phyloP scores from a whole-genome alignment of 139 green algal genomes.

The Eudorina sp. region DNA sequence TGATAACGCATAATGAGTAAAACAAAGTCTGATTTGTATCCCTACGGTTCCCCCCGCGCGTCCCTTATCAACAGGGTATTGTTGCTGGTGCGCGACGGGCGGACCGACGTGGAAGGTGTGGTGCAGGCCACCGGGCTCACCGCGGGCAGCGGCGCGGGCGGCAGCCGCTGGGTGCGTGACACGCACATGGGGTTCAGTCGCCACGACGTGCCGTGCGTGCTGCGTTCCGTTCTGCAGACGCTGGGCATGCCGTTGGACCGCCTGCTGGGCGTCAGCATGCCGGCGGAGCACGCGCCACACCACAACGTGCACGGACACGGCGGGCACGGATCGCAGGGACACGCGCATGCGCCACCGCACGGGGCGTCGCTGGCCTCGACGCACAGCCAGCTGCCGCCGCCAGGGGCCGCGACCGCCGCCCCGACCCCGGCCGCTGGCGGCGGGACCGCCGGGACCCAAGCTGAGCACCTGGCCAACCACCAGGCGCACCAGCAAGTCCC shows the following conservation, averaged over 20 bases:
- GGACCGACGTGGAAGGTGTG: slow-evolving; percentile 35
- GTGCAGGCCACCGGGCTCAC: neutral
- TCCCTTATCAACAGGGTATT: slow-evolving; percentile 29
- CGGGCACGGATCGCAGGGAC: too few species aligned
- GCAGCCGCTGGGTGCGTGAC: slow-evolving; percentile 49
- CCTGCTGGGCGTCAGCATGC: neutral
- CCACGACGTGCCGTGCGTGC: slow-evolving; percentile 40
- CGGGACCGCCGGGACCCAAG: neutral
- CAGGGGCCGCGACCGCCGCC: neutral
- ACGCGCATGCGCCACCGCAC: too few species aligned
- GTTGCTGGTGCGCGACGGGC: slow-evolving; percentile 14
- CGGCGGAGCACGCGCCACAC: neutral
- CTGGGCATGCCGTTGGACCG: slow-evolving; percentile 28
- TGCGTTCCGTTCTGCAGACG: slow-evolving; percentile 41
- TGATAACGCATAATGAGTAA: too few species aligned
- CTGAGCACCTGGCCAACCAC: neutral
- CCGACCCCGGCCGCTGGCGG: neutral
- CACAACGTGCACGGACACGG: neutral
- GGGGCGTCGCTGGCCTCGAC: too few species aligned
- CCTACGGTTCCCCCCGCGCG: too few species aligned
- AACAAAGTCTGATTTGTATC: too few species aligned
- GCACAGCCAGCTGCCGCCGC: too few species aligned
- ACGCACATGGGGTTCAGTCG: slow-evolving; percentile 33
- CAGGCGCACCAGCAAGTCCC: neutral
- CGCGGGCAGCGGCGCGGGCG: slow-evolving; percentile 31